Evolutionary conservation across 2,329 filamentous ascomycete species (phyloP).

Genomic region (Fusarium clavum): DNA sequence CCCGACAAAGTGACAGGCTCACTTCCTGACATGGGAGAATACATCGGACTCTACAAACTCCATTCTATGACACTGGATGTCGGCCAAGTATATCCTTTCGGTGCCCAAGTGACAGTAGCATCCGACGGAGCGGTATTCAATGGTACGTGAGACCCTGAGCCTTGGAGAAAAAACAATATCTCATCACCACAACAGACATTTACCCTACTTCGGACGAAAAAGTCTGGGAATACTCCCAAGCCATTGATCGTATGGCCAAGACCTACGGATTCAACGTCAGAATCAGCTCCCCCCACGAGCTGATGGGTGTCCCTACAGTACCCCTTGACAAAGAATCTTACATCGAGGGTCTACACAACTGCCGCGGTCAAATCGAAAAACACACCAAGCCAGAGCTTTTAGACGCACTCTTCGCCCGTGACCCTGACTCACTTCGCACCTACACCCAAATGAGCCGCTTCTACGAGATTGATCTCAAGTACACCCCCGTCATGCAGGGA

Average conservation of each 20-base stretch:
- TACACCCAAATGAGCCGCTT: conserved; percentile 16
- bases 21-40: conserved; percentile 15
- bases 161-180: background rate
- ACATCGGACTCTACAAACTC: conserved; percentile 7
- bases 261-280: conserved; percentile 1
- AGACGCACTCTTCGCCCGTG: conserved; percentile 1
- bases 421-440: conserved; percentile 11
- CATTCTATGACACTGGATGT: conserved; percentile 7
- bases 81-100: background rate
- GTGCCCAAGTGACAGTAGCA: conserved; percentile 4
- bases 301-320: conserved; percentile 11
- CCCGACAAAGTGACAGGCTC: conserved; percentile 6
- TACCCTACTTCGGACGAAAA: conserved; percentile 13
- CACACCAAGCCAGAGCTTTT: conserved; percentile 2
- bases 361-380: conserved; percentile 2
- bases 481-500: conserved; percentile 7
- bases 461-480: conserved; percentile 11
- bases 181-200: background rate
- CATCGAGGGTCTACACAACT: conserved; percentile 12
- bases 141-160: background rate
- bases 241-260: conserved; percentile 5
- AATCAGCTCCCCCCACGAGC: conserved; percentile 4
- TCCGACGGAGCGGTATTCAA: conserved; percentile 12
- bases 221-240: conserved; percentile 7
- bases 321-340: conserved; percentile 4